Evolutionary conservation across 495 filamentous ascomycete genomes (phyloP), one percentile per base, ranked within the genome.

Genomic region (Lasiosphaeria ovina): DNA sequence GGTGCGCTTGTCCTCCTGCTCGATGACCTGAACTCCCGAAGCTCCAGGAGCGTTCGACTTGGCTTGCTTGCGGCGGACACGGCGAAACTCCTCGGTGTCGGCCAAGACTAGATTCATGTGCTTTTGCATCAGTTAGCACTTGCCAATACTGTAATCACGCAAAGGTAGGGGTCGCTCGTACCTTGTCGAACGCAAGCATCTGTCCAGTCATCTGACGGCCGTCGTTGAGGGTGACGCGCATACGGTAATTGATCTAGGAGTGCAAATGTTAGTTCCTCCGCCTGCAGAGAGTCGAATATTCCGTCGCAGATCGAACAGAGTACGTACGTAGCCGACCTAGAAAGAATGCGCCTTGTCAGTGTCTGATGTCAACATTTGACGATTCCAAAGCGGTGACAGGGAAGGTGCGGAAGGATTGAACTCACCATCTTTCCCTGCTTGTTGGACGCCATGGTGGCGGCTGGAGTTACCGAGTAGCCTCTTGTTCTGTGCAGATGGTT

Each of bases 21-120:
- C 92, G 62, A 94, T 79, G 51, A 88, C 81, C 52, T 87, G 81
- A 45, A 82, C 4, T 11, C 44, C 73, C 31, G 75, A 66, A 38
- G 77, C 75, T 57, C 89, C 88, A 12, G 89, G 89, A 62, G 92
- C 86, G 47, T 85, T 76, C 62, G 85, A 78, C 80, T 96, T 96
- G 49, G 82, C 77, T 60, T 88, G 85, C 81, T 93, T 97, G 71
- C 91, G 86, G 79, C 94, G 96, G 60, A 93, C 90, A 66, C 89
- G 89, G 68, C 94, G 93, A 76, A 97, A 98, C 76, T 99, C 94
- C 84, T 99, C 94, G 70, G 95, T 97, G 70, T 99, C 94, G 72
- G 93, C 95, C 51, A 99, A 87, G 61, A 99, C 94, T 61, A 99
- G 86, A 76, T 99, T 99, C 95, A 98, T 97, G 75, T 98, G 94